Base-by-base conservation (phyloP, 257 asterid genomes). In the Euphrasia confusa region DNA sequence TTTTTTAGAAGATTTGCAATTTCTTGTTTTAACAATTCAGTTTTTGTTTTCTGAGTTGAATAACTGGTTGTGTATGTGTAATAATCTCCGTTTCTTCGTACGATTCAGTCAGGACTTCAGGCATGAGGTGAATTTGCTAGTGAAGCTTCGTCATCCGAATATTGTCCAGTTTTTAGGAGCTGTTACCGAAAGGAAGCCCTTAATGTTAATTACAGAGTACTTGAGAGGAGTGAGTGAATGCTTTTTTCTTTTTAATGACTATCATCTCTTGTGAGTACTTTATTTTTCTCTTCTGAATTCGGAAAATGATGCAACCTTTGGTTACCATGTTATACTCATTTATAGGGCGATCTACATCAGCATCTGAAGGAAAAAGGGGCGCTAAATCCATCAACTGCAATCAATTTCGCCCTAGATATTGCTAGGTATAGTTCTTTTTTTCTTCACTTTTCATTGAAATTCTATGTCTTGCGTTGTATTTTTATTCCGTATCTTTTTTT, bases 61-160 rank as follows among this genome's bases (percentile, higher is more conserved):
- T 30, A 30, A 30, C 4, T 30, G 33, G 5, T 30, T 30, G 33
- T 30, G 33, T 30, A 30, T 30, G 5, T 30, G 33, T 30, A 30
- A 4, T 30, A 30, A 30, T 30, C 33, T 7, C 35, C 67, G 5
- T 56, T 63, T 55, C 56, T 77, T 37, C 70, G 66, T 54, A 45
- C 45, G 45, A 54, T 79, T 54, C 89, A 89, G 99, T 61, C 99
- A 92, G 84, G 99, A 92, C 80, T 92, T 89, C 82, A 85, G 97
- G 80, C 99, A 92, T 67, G 97, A 89, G 84, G 99, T 89, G 64
- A 86, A 86, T 74, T 84, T 92, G 87, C 86, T 92, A 45, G 99
- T 92, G 79, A 92, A 92, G 83, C 97, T 92, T 73, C 96, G 99
- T 52, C 99, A 92, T 80, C 99, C 99, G 66, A 92, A 92, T 78